Evolutionary conservation across 192 early-diverging fungal genomes (phyloP), one percentile per base, ranked within the genome.

Genomic region (Podochytrium sp.): DNA sequence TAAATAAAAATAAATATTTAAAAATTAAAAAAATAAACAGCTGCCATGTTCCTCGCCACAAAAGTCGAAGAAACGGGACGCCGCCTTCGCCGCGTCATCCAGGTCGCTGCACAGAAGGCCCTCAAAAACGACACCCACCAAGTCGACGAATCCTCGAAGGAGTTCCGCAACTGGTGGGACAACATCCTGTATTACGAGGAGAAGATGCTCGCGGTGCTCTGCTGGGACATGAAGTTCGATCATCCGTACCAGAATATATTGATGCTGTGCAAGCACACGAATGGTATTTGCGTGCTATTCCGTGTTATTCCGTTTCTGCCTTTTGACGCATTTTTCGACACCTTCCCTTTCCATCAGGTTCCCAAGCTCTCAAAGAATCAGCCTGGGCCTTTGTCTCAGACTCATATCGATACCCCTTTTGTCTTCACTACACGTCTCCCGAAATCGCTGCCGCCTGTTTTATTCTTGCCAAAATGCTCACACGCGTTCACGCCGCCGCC

Each of bases 121-220:
- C 2, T 29, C n/a, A 63, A 69, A 37, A 62, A 67, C 39, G 64
- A 74, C 33, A 49, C n/a, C 29, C 50, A 56, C 25, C 34, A 47
- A 60, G 23, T 74, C 16, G 56, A 56, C 29, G 71, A 72, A 58
- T 35, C 42, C n/a, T 55, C 57, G 25, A 78, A 73, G 39, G 62
- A 68, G 35, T 64, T 53, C 41, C 50, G 57, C 38, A 56, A 67
- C 29, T 79, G 78, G 78, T 53, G 51, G 27, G 73, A 76, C 40
- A 75, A 52, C 2, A 79, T 75, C 7, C 27, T 79, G 42, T 75
- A 71, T 47, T 74, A 79, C 65, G 78, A 79, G 60, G 78, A 79
- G 61, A 33, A 76, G 7, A 27, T 79, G 18, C 67, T 75, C 14
- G 53, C 64, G 20, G 51, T 43, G 14, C 29, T 79, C 2, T 79